Conservation (phyloP, 176 grass and related monocot species). For the Aegilops longissima region DNA sequence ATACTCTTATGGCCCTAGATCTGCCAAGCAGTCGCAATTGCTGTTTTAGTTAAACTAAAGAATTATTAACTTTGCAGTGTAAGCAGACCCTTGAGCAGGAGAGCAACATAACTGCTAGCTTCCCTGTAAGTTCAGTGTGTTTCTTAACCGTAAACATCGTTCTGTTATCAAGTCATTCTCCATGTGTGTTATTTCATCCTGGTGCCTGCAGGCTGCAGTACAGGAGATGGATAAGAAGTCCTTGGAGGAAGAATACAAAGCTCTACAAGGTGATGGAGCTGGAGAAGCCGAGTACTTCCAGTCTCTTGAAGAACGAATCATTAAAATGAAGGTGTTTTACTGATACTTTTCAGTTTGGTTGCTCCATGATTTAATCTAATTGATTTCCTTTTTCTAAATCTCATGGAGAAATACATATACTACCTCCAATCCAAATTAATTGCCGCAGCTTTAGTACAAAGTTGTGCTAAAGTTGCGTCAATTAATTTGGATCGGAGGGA, state of each 20-base stretch:
- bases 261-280: slow-evolving; percentile 66
- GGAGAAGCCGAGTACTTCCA: slow-evolving; percentile 70
- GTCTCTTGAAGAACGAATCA: slow-evolving; percentile 57
- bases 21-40: neutral
- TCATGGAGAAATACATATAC: neutral
- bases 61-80: slow-evolving; percentile 38
- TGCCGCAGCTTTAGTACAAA: too few species aligned
- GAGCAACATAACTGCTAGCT: slow-evolving; percentile 39
- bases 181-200: slow-evolving; percentile 16
- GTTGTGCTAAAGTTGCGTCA: too few species aligned
- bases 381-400: neutral
- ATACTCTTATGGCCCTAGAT: neutral
- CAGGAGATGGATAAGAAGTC: slow-evolving; percentile 62
- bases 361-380: neutral
- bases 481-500: too few species aligned
- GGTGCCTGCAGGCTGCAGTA: slow-evolving; percentile 47
- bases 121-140: slow-evolving; percentile 52
- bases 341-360: slow-evolving; percentile 18
- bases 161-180: neutral
- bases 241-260: slow-evolving; percentile 63
- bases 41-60: slow-evolving; percentile 27
- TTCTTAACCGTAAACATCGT: slow-evolving; percentile 1
- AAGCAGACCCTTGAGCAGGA: slow-evolving; percentile 60
- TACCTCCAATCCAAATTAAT: too few species aligned
- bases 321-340: slow-evolving; percentile 67